phyloP scores from a whole-genome alignment of 306 rosid species.

The Cyclanthera cordifolia region DNA sequence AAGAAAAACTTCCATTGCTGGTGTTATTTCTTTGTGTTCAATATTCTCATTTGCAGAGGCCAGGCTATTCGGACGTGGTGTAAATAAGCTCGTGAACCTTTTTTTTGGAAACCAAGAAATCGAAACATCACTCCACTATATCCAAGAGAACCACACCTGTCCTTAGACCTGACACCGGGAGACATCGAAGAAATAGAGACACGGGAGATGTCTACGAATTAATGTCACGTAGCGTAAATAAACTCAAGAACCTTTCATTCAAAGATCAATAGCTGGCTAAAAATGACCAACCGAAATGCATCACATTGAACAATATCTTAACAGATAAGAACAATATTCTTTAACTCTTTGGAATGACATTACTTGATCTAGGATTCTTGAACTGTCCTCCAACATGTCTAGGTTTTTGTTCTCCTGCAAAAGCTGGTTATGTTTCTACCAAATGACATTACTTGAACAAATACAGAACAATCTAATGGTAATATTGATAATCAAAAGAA shows the following conservation, averaged over 20 bases:
- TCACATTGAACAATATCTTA: not conserved
- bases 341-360: not conserved
- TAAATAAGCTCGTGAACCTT: not conserved
- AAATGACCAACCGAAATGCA: not conserved
- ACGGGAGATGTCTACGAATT: too few relatives aligned
- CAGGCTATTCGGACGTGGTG: not conserved
- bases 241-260: not conserved
- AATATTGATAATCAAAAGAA: not conserved
- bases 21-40: not conserved
- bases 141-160: too few relatives aligned
- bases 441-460: conserved; percentile 4
- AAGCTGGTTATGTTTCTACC: not conserved
- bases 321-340: not conserved
- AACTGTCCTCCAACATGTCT: not conserved
- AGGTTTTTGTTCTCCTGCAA: not conserved
- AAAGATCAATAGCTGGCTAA: not conserved
- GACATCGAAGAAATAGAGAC: too few relatives aligned
- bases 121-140: too few relatives aligned
- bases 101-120: too few relatives aligned
- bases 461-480: not conserved
- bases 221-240: not conserved
- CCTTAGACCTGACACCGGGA: too few relatives aligned
- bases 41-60: not conserved
- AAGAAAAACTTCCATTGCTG: too few relatives aligned
- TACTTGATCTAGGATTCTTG: not conserved